These are phyloP conservation scores for Fusarium napiforme DNA, from an alignment of 2,329 filamentous ascomycete species.

Conservation along the genomic window DNA sequence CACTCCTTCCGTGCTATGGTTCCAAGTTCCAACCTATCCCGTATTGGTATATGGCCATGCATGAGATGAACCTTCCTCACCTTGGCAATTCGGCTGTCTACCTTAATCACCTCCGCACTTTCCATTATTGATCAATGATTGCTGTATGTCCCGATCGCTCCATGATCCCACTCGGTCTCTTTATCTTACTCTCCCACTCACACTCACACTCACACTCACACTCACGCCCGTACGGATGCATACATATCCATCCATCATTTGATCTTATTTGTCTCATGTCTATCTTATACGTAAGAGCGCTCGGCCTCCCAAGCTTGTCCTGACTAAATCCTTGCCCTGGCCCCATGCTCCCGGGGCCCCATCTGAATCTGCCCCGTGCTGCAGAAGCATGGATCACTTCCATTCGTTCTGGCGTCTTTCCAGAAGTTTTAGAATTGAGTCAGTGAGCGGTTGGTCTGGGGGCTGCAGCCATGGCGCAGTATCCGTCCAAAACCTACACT, in stretches of 20 bases:
- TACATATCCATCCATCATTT: neutral
- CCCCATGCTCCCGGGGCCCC: conserved; percentile 37
- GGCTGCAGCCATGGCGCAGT: conserved; percentile 19
- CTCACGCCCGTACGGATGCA: neutral
- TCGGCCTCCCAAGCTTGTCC: conserved; percentile 12
- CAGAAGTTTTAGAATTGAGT: conserved; percentile 38
- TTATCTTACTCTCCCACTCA: neutral
- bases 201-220: neutral
- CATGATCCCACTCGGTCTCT: conserved; percentile 12
- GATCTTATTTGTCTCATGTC: conserved; percentile 4
- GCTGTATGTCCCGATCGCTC: neutral
- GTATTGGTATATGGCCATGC: neutral
- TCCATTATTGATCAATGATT: neutral
- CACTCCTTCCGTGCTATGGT: conserved; percentile 16
- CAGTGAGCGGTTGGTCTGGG: neutral
- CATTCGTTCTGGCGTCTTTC: conserved; percentile 44
- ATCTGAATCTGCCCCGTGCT: conserved; percentile 41
- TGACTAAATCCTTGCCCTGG: conserved; percentile 23
- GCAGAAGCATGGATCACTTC: conserved; percentile 35
- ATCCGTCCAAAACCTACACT: conserved; percentile 16
- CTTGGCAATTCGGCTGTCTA: neutral
- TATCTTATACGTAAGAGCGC: conserved; percentile 21
- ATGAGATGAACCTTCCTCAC: conserved; percentile 4
- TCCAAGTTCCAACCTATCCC: neutral
- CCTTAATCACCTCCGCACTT: conserved; percentile 2